Base-by-base conservation (phyloP, 257 asterid genomes). In the Capsicum chinense region DNA sequence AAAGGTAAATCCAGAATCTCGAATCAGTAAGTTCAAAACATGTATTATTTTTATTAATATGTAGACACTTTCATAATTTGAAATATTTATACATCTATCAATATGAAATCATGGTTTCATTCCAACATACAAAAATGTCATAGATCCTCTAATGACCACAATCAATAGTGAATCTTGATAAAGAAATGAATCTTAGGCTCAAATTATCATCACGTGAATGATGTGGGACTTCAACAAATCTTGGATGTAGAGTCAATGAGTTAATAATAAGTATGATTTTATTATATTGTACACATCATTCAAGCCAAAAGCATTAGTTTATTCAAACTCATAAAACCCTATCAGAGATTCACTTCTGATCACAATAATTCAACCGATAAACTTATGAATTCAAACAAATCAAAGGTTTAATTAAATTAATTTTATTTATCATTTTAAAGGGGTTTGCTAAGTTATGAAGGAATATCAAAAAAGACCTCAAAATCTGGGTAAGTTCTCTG, bases 401-500 rank as follows among this genome's bases (percentile, higher is more conserved):
- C 5, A 3, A 44, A 44, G 48, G 48, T 62, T 48, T 63, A 21
- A 10, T 63, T 10, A 63, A 21, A 21, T 11, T 62, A 3, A 5
- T 19, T 19, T 12, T 1, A 9, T 37, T 62, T 9, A 62, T 19
- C n/a, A 62, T 62, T 37, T 19, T 21, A 60, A n/a, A 3, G 9
- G 21, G 19, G 21, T 57, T 17, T 58, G 9, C 7, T 35, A 33
- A 10, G 2, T 14, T 15, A 48, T 48, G 50, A n/a, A 69, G n/a
- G 59, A 42, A 6, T 57, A 37, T 1, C 1, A 82, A 15, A 67
- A 48, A 63, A 21, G 42, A 95, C 99, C 99, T 94, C 99, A 84
- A 95, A 95, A 80, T 95, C 97, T 56, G 89, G 3, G 92, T 62
- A 5, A 95, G 93, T 82, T 95, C 99, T 91, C 93, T 94, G 87